Base-by-base conservation (phyloP, 2,329 filamentous ascomycete species). In the Aspergillus udagawae region DNA sequence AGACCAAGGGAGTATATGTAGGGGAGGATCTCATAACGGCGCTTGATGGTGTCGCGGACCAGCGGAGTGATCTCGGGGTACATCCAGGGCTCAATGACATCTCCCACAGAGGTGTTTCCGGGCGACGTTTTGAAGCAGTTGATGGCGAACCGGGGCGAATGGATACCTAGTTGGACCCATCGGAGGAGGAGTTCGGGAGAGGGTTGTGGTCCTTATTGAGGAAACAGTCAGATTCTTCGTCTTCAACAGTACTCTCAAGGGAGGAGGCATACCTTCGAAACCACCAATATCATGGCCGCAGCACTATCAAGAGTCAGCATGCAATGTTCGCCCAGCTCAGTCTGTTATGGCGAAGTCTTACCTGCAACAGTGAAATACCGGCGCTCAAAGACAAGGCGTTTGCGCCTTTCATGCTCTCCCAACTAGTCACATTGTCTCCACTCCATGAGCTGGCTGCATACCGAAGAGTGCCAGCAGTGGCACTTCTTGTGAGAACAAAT, bases 61-160 rank as follows among this genome's bases (percentile, higher is more conserved):
- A 87, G 72, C 0, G 82, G 82, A 0, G 86, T 85, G 28, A 86
- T 85, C 38, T 86, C 82, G 0, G 86, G 85, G 65, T 90, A 88
- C 86, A 90, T 90, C 86, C 87, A 91, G 0, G 88, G 88, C 73
- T 90, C 87, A 57, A 91, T 91, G 0, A 91, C 87, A 38, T 89
- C 87, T 7, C 88, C 88, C 25, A 89, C 79, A 0, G 79, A 78
- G 64, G 86, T 90, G 70, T 90, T 85, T 0, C 82, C 76, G 0
- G 83, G 80, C 0, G 82, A 83, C 0, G 88, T 91, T 75, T 91
- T 91, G 82, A 87, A 90, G 72, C 88, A 91, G 72, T 91, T 91
- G 76, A 90, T 90, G 10, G 88, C 86, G 64, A 91, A 90, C 0
- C 88, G 84, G 0, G 85, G 82, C 1, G 86, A 87, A 73, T 90